These are phyloP conservation scores for Heracleum sosnowskyi DNA, from an alignment of 129 eudicot species.

Conservation along the genomic window DNA sequence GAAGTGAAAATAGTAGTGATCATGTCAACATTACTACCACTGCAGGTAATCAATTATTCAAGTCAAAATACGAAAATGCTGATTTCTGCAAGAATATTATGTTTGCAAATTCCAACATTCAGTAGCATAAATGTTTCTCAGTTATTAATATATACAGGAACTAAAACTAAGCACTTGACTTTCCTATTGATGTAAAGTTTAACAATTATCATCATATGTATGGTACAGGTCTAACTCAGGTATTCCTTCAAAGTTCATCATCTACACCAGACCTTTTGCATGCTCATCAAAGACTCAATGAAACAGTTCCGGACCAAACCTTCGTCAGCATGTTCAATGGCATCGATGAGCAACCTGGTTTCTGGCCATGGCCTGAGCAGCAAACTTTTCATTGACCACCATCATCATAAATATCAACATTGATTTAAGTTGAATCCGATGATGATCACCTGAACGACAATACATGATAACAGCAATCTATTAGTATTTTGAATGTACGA, in stretches of 20 bases:
- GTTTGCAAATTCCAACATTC: no score
- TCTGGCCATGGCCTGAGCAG: constrained; percentile 88
- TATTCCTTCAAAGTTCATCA: constrained; percentile 44
- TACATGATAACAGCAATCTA: no score
- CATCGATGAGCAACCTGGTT: constrained; percentile 55
- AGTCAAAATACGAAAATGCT: neutral
- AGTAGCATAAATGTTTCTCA: no score
- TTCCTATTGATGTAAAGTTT: no score
- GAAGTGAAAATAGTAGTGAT: constrained; percentile 72
- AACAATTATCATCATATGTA: neutral
- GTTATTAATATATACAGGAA: no score
- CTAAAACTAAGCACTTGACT: no score
- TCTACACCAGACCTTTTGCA: constrained; percentile 37
- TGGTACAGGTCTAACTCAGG: neutral
- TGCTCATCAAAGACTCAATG: constrained; percentile 29
- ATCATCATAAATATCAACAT: no score
- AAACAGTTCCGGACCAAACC: constrained; percentile 37
- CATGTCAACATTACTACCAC: constrained; percentile 30
- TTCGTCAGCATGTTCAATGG: constrained; percentile 63
- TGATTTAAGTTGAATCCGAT: no score
- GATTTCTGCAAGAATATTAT: neutral
- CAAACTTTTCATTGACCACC: constrained; percentile 26
- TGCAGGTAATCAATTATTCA: constrained; percentile 7
- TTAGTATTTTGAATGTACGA: neutral
- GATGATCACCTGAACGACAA: no score